Conservation (phyloP, 2,329 filamentous ascomycete genomes). For the Proliferodiscus dingleyae region DNA sequence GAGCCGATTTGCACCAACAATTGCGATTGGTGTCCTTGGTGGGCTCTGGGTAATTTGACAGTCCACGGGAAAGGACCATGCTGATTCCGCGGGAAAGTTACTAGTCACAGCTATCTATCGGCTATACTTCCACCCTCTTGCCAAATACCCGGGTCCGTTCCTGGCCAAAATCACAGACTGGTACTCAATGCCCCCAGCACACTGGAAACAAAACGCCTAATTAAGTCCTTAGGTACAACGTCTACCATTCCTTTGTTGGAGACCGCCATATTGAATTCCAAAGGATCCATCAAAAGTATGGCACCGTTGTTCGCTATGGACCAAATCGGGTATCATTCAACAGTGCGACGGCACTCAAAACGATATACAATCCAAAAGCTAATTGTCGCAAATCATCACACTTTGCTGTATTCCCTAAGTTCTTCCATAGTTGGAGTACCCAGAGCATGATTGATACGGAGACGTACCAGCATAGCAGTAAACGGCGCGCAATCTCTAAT, state of each 20-base stretch:
- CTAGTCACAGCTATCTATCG: background rate
- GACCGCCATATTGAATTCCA: background rate
- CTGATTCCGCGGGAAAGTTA: background rate
- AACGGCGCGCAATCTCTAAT: too few relatives aligned
- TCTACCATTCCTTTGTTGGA: background rate
- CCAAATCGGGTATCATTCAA: background rate
- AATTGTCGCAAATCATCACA: background rate
- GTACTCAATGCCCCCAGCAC: too few relatives aligned
- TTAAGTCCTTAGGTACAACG: background rate
- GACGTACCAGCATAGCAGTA: background rate
- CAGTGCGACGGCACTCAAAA: background rate
- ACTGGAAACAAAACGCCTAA: too few relatives aligned
- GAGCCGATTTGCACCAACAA: too few relatives aligned
- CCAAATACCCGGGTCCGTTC: background rate
- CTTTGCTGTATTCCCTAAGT: background rate
- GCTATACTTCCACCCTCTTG: background rate
- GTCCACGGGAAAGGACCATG: background rate
- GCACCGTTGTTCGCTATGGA: background rate
- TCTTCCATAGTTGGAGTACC: background rate
- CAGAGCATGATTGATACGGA: background rate
- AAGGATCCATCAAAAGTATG: background rate
- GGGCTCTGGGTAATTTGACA: too few relatives aligned
- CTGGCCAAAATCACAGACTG: background rate
- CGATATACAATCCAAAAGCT: background rate
- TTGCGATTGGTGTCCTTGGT: too few relatives aligned